Conservation (phyloP, 805 yeast species). For the Saccharomycopsis babjevae region DNA sequence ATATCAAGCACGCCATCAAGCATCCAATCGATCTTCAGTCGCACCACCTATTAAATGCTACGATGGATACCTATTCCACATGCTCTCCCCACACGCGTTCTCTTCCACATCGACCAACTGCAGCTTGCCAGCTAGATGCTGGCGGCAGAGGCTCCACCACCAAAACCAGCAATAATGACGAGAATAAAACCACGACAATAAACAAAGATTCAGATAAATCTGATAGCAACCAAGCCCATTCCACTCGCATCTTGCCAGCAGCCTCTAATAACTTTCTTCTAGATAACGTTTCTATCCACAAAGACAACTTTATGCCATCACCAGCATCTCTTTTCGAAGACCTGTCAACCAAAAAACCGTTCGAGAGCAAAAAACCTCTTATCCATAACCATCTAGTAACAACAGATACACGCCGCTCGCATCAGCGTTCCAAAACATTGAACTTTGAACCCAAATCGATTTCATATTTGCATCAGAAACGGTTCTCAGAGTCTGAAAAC, state of each 20-base stretch:
- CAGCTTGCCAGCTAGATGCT: background rate
- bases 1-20: too few species aligned
- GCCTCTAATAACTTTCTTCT: background rate
- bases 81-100: background rate
- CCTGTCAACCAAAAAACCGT: background rate
- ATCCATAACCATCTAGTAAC: background rate
- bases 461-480: constrained; percentile 2
- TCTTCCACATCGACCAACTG: background rate
- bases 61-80: background rate
- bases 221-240: too few species aligned
- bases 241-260: too few species aligned
- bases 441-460: constrained; percentile 5
- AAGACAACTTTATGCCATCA: background rate
- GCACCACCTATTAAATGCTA: background rate
- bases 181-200: background rate
- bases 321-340: background rate
- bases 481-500: constrained; percentile 6
- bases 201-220: background rate
- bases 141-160: background rate
- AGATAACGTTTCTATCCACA: background rate
- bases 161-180: background rate
- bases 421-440: background rate
- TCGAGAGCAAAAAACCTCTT: background rate
- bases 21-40: too few species aligned
- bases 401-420: background rate